A percentile compares a stretch with the other conserved stretches of the same genome.
These are phyloP conservation scores for Fusarium virguliforme DNA, from an alignment of 2,329 filamentous ascomycete genomes.

Conservation along the genomic window DNA sequence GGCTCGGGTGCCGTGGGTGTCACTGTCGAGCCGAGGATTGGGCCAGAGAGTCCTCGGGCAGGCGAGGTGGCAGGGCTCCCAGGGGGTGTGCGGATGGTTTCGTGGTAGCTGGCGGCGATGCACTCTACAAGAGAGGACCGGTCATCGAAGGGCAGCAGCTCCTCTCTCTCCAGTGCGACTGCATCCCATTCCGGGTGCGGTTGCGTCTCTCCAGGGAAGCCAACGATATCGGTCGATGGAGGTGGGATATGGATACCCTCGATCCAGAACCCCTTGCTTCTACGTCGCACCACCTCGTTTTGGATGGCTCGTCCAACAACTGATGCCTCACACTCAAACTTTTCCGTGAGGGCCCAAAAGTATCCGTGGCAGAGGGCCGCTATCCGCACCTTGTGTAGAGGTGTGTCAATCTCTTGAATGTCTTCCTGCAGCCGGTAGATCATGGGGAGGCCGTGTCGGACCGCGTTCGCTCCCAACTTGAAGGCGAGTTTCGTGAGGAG, in stretches of 20 bases:
- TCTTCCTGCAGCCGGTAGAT: slow-evolving; percentile 90
- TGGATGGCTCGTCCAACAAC: slow-evolving; percentile 79
- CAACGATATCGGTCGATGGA: slow-evolving; percentile 74
- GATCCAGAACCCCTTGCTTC: slow-evolving; percentile 84
- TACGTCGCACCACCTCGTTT: slow-evolving; percentile 82
- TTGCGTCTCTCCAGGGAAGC: slow-evolving; percentile 64
- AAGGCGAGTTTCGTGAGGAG: slow-evolving; percentile 82
- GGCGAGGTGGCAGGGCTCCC: slow-evolving; percentile 81
- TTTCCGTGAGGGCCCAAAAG: slow-evolving; percentile 84
- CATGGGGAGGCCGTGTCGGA: slow-evolving; percentile 87
- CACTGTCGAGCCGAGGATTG: slow-evolving; percentile 69
- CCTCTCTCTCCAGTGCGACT: slow-evolving; percentile 73
- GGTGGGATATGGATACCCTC: slow-evolving; percentile 81
- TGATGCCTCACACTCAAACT: slow-evolving; percentile 82
- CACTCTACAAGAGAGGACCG: slow-evolving; percentile 80
- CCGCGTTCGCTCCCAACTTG: slow-evolving; percentile 86
- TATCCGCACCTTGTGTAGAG: slow-evolving; percentile 81
- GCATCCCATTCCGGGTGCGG: slow-evolving; percentile 64
- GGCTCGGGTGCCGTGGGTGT: slow-evolving; percentile 58
- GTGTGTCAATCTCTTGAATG: slow-evolving; percentile 76
- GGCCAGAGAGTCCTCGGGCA: slow-evolving; percentile 74
- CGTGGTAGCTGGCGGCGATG: slow-evolving; percentile 80
- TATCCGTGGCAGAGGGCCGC: slow-evolving; percentile 92
- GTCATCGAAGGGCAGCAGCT: slow-evolving; percentile 83
- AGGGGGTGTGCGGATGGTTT: slow-evolving; percentile 74